Evolutionary conservation across 2,329 filamentous ascomycete species (phyloP), one percentile per base, ranked within the genome.

Genomic region (Daldinia sp.): DNA sequence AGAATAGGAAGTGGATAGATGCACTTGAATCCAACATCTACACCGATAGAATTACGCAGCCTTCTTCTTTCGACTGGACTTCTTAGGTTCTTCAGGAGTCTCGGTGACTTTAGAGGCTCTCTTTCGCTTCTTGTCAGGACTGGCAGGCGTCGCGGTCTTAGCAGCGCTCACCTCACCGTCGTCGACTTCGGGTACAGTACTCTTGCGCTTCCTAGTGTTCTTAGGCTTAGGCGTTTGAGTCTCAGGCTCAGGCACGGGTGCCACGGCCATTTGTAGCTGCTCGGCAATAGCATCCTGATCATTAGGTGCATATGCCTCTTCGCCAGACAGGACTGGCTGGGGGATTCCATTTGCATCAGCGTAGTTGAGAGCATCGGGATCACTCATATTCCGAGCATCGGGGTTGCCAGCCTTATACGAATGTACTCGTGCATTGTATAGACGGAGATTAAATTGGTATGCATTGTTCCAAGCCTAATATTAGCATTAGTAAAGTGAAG

Each of bases 401-500:
- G 76, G 72, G 78, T 88, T 89, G 67, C 85, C 85, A 30, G 77
- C 74, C 81, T 88, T 88, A 79, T 89, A 89, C 1, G 86, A 87
- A 75, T 87, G 85, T 25, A 88, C 85, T 58, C 86, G 83, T 9
- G 86, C 87, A 66, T 89, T 87, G 79, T 89, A 89, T 50, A 89
- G 80, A 29, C 86, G 84, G 50, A 89, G 81, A 75, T 89, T 89
- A 78, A 88, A 88, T 78, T 87, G 85, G 77, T 89, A 89, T 4
- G 86, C 86, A 58, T 86, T 84, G 77, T 88, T 87, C 87, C 87
- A 89, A 65, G 83, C 84, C 77, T 82, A 60, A 9, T 3, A 35
- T 23, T 1, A 6, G 5, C 2, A 51, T 73, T 57, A 72, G 69
- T n/a, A 41, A 30, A 47, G 17, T n/a, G 23, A 45, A 34, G 8